A percentile compares a stretch with the other conserved stretches of the same genome.
Conservation (phyloP, 805 yeast species). For the Suhomyces sp. region DNA sequence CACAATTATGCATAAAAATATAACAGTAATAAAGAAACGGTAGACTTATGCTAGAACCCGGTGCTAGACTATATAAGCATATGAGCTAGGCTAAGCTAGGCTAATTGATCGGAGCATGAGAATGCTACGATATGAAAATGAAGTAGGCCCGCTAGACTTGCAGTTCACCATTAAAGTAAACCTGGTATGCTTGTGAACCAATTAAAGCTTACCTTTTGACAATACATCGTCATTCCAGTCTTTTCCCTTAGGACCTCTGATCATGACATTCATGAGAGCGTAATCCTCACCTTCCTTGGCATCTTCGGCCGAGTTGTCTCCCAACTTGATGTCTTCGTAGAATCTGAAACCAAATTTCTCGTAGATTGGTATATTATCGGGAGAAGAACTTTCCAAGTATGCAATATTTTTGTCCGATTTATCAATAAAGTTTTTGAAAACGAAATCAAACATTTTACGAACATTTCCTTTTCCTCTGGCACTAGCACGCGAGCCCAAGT, state of each 20-base stretch:
- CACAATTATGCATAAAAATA: no score
- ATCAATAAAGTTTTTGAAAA: conserved; percentile 49
- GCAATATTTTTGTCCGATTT: conserved; percentile 34
- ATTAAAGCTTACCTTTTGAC: conserved; percentile 2
- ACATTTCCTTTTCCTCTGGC: conserved; percentile 61
- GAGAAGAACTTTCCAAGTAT: conserved; percentile 48
- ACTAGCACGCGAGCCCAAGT: conserved; percentile 41
- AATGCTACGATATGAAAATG: no score
- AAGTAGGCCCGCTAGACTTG: not conserved
- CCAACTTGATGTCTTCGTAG: conserved; percentile 50
- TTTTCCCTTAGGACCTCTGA: conserved; percentile 35
- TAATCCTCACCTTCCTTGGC: conserved; percentile 38
- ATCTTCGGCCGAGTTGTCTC: conserved; percentile 21
- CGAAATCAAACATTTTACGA: conserved; percentile 47
- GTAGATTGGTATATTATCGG: conserved; percentile 51
- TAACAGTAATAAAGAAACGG: no score
- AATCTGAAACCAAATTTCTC: conserved; percentile 50
- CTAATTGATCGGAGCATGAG: no score
- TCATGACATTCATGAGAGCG: conserved; percentile 46
- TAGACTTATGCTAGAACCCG: no score
- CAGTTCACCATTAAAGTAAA: no score
- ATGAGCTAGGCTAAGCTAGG: no score
- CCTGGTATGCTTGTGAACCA: no score
- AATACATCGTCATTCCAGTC: conserved; percentile 27
- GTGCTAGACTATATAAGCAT: no score